phyloP scores from a whole-genome alignment of 768 basidiomycete species.

The Pleurotus tuber-regium region DNA sequence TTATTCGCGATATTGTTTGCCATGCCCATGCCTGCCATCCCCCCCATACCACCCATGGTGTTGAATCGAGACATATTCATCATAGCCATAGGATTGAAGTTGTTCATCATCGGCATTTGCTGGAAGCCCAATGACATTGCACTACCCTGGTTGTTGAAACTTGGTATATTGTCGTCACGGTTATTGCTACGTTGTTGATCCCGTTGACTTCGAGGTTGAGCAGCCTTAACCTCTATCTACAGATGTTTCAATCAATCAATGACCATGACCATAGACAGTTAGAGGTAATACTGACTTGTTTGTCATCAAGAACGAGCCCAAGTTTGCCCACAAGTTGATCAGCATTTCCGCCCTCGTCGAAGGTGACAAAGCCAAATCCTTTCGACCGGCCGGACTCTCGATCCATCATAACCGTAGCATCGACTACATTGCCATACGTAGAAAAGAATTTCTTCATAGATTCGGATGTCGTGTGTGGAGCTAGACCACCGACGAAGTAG shows the following conservation, averaged over 20 bases:
- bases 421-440: conserved; percentile 76
- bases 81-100: conserved; percentile 50
- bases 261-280: too few relatives aligned
- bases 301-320: conserved; percentile 73
- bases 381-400: conserved; percentile 72
- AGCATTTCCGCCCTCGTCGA: conserved; percentile 61
- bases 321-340: conserved; percentile 66
- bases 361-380: conserved; percentile 86
- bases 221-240: conserved; percentile 82
- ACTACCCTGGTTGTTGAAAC: conserved; percentile 35
- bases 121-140: conserved; percentile 59
- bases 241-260: background rate
- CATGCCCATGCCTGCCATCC: conserved; percentile 18
- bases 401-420: conserved; percentile 86
- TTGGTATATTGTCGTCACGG: conserved; percentile 19
- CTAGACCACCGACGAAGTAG: conserved; percentile 79
- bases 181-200: conserved; percentile 44
- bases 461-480: conserved; percentile 65
- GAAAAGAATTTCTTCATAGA: conserved; percentile 69
- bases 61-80: conserved; percentile 40
- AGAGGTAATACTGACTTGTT: conserved; percentile 49
- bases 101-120: conserved; percentile 41
- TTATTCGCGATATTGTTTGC: conserved; percentile 22
- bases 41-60: conserved; percentile 30
- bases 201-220: conserved; percentile 68